Evolutionary conservation across 2,329 filamentous ascomycete species (phyloP).

Genomic region (Colletotrichum sp.): DNA sequence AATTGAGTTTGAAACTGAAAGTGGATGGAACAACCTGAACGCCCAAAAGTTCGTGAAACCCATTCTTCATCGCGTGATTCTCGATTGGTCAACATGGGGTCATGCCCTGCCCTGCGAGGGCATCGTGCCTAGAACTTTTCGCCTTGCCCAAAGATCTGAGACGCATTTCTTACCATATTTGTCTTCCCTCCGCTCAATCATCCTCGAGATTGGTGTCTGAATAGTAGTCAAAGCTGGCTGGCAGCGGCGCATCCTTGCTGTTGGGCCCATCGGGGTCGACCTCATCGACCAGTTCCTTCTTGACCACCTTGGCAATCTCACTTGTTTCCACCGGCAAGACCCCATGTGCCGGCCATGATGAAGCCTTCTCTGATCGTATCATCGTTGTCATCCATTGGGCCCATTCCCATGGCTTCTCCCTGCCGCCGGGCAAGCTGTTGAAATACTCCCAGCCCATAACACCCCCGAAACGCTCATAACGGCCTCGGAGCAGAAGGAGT

Average conservation of each 20-base stretch:
- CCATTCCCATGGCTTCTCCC: conserved; percentile 76
- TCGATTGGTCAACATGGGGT: not conserved
- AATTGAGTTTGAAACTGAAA: not conserved
- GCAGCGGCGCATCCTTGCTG: conserved; percentile 31
- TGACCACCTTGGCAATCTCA: conserved; percentile 6
- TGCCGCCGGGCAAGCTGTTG: conserved; percentile 74
- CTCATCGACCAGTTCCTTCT: conserved; percentile 20
- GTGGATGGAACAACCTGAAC: not conserved
- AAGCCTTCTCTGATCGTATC: conserved; percentile 31
- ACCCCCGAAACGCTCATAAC: conserved; percentile 77
- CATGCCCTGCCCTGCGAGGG: not conserved
- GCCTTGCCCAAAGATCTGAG: not conserved
- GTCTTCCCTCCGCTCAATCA: not conserved
- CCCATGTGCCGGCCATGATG: not conserved
- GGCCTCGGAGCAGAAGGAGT: conserved; percentile 42
- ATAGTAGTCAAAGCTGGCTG: conserved; percentile 37
- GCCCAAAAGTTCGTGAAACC: not conserved
- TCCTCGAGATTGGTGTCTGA: conserved; percentile 28
- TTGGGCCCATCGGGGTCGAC: conserved; percentile 30
- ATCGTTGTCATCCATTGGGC: conserved; percentile 67
- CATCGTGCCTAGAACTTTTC: accelerated
- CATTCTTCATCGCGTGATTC: not conserved
- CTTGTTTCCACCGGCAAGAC: not conserved
- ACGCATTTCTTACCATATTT: accelerated
- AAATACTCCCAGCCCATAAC: conserved; percentile 98